Evolutionary conservation across 129 eudicot species (phyloP).

Genomic region (Arctium lappa): DNA sequence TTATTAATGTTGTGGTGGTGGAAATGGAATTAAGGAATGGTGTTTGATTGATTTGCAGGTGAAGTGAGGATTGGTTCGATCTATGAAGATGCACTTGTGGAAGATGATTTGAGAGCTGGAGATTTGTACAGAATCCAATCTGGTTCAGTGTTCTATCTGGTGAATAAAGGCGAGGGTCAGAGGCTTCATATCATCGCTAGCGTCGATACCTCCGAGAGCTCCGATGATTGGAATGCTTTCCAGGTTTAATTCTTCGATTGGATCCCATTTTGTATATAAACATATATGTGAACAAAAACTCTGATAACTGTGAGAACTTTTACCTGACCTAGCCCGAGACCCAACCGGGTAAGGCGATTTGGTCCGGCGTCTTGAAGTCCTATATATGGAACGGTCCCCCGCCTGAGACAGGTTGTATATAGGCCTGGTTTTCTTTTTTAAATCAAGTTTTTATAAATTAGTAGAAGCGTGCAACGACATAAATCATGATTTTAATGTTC

Average conservation of each 20-base stretch:
- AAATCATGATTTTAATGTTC: no score
- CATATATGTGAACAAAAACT: neutral
- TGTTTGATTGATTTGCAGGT: constrained; percentile 38
- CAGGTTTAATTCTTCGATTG: constrained; percentile 34
- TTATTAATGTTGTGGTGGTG: no score
- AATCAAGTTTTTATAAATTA: no score
- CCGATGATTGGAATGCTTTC: constrained; percentile 43
- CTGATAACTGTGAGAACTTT: no score
- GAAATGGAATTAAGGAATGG: neutral
- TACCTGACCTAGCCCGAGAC: no score
- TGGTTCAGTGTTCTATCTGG: constrained; percentile 74
- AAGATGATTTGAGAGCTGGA: constrained; percentile 49
- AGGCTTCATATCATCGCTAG: constrained; percentile 65
- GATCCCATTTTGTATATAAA: neutral
- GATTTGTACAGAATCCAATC: constrained; percentile 76
- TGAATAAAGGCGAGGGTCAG: constrained; percentile 60
- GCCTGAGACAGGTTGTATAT: no score
- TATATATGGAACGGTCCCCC: no score
- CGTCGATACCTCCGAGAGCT: constrained; percentile 62
- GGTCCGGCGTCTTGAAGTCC: no score
- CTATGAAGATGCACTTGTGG: constrained; percentile 56
- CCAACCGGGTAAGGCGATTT: no score
- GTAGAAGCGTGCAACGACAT: no score
- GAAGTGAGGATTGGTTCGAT: constrained; percentile 81
- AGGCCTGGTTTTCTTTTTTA: no score